phyloP scores from a whole-genome alignment of 1,139 yeast species.

The Geotrichum klebahnii region DNA sequence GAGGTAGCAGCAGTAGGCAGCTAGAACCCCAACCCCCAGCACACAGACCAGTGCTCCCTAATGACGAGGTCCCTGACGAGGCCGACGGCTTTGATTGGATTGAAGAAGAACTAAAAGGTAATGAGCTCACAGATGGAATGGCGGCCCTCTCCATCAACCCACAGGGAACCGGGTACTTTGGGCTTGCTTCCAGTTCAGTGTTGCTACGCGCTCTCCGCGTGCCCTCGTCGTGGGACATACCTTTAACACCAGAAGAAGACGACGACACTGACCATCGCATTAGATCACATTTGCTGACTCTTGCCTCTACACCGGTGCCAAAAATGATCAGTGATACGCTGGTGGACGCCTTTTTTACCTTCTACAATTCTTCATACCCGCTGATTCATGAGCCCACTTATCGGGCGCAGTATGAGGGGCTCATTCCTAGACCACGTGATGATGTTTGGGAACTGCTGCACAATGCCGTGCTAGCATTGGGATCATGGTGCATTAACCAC shows the following conservation, averaged over 20 bases:
- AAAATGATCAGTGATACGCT: slow-evolving; percentile 41
- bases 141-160: slow-evolving; percentile 50
- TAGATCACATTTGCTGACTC: slow-evolving; percentile 3
- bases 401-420: slow-evolving; percentile 46
- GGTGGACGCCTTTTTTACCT: slow-evolving; percentile 48
- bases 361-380: slow-evolving; percentile 59
- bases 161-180: slow-evolving; percentile 56
- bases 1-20: not conserved
- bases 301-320: slow-evolving; percentile 25
- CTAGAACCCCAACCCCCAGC: slow-evolving; percentile 24
- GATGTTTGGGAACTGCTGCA: slow-evolving; percentile 51
- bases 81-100: slow-evolving; percentile 56
- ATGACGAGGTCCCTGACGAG: slow-evolving; percentile 44
- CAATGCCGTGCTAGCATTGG: slow-evolving; percentile 55
- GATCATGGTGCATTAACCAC: slow-evolving; percentile 54
- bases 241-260: slow-evolving; percentile 7
- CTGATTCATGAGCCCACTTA: slow-evolving; percentile 54
- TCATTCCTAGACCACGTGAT: slow-evolving; percentile 42
- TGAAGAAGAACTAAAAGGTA: slow-evolving; percentile 46
- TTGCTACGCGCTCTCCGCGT: slow-evolving; percentile 36
- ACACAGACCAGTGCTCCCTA: slow-evolving; percentile 37
- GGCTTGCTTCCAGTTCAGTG: slow-evolving; percentile 58
- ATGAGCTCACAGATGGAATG: slow-evolving; percentile 48
- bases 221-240: slow-evolving; percentile 14
- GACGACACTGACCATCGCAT: slow-evolving; percentile 1